phyloP scores from a whole-genome alignment of 352 stramenopile genomes.

The Thalassiosira tumida region DNA sequence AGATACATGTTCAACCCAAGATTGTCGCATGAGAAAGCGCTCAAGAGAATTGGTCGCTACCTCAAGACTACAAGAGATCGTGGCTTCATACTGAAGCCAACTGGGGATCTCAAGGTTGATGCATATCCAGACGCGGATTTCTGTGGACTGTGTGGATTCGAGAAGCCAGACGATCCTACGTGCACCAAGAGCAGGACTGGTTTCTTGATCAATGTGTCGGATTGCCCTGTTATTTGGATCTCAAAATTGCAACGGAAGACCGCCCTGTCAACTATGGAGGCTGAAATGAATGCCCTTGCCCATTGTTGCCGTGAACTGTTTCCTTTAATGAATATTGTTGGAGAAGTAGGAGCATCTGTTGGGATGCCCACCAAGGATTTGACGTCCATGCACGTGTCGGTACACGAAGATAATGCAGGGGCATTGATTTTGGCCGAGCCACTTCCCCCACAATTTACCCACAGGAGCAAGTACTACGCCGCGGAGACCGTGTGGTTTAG shows the following conservation, averaged over 20 bases:
- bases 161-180: neutral
- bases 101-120: neutral
- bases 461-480: neutral
- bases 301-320: neutral
- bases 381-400: neutral
- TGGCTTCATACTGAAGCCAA: slow-evolving; percentile 7
- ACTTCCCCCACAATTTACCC: slow-evolving; percentile 15
- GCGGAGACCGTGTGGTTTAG: slow-evolving; percentile 15
- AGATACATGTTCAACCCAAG: slow-evolving; percentile 16
- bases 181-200: neutral
- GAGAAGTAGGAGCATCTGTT: neutral
- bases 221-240: neutral
- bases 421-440: slow-evolving; percentile 10
- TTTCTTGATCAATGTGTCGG: neutral
- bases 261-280: slow-evolving; percentile 11
- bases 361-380: slow-evolving; percentile 7
- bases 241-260: neutral
- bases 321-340: neutral
- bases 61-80: neutral
- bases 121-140: slow-evolving; percentile 8
- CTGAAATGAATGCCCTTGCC: neutral
- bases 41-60: slow-evolving; percentile 18
- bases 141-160: neutral
- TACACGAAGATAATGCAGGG: slow-evolving; percentile 35
- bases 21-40: neutral